Conservation (phyloP, 129 eudicot genomes). For the Chrysanthemum makinoi region DNA sequence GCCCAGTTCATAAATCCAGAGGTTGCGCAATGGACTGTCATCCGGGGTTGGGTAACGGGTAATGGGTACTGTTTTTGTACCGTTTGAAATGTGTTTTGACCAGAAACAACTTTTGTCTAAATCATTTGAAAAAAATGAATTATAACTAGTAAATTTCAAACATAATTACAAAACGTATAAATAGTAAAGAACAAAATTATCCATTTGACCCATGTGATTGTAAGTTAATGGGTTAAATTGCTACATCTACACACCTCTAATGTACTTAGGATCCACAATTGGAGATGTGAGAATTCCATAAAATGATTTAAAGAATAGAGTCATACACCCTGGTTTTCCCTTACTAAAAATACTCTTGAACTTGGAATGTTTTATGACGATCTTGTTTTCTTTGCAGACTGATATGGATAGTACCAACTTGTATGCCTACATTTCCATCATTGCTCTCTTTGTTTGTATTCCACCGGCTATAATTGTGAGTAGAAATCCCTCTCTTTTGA, state of each 20-base stretch:
- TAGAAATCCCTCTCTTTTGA: not conserved
- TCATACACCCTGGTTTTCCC: not conserved
- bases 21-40: not conserved
- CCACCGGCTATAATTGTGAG: slow-evolving; percentile 95
- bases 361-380: not conserved
- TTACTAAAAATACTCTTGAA: not conserved
- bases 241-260: too few species aligned
- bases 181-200: too few species aligned
- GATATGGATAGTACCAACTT: slow-evolving; percentile 95
- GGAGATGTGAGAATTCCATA: not conserved
- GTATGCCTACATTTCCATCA: slow-evolving; percentile 93
- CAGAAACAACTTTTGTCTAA: too few species aligned
- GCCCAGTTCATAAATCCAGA: not conserved
- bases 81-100: too few species aligned
- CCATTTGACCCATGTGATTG: too few species aligned
- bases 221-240: too few species aligned
- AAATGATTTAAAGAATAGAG: too few species aligned
- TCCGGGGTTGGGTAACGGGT: too few species aligned
- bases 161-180: too few species aligned
- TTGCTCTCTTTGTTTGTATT: slow-evolving; percentile 76
- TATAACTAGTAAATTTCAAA: too few species aligned
- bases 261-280: not conserved
- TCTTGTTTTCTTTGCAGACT: slow-evolving; percentile 56
- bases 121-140: too few species aligned
- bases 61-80: too few species aligned